Conservation (phyloP, 805 yeast genomes). For the Kodamaea lidongshanica region DNA sequence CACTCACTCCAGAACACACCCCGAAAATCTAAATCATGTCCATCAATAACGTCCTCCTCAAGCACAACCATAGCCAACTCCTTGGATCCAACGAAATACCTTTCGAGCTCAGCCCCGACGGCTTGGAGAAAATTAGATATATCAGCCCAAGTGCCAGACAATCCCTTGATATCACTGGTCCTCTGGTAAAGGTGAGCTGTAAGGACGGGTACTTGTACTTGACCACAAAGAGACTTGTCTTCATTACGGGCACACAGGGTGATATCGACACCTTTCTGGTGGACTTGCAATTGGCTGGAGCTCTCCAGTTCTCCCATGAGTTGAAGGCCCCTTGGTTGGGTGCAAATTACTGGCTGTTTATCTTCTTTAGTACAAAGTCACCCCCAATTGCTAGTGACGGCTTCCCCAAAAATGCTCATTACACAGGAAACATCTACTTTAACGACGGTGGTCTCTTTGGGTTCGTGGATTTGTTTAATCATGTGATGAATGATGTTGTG, state of each 20-base stretch:
- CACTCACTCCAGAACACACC: no score
- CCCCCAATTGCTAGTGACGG: constrained; percentile 36
- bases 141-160: constrained; percentile 21
- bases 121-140: constrained; percentile 14
- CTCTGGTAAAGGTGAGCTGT: constrained; percentile 22
- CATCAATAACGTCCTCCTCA: constrained; percentile 20
- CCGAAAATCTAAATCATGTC: no score
- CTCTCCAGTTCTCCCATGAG: constrained; percentile 31
- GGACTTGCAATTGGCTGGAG: constrained; percentile 21
- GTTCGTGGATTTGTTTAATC: constrained; percentile 32
- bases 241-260: constrained; percentile 34
- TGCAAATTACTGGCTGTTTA: constrained; percentile 42
- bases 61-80: constrained; percentile 10
- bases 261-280: constrained; percentile 39
- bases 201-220: constrained; percentile 36
- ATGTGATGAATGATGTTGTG: constrained; percentile 28
- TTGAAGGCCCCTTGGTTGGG: constrained; percentile 51
- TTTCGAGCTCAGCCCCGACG: constrained; percentile 16
- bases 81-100: constrained; percentile 11
- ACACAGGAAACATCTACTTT: constrained; percentile 34
- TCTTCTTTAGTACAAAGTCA: constrained; percentile 29
- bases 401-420: constrained; percentile 32
- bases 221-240: constrained; percentile 38
- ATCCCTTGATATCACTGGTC: constrained; percentile 16
- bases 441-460: constrained; percentile 44